phyloP scores from a whole-genome alignment of 805 yeast genomes.

The Yarrowia bubula region DNA sequence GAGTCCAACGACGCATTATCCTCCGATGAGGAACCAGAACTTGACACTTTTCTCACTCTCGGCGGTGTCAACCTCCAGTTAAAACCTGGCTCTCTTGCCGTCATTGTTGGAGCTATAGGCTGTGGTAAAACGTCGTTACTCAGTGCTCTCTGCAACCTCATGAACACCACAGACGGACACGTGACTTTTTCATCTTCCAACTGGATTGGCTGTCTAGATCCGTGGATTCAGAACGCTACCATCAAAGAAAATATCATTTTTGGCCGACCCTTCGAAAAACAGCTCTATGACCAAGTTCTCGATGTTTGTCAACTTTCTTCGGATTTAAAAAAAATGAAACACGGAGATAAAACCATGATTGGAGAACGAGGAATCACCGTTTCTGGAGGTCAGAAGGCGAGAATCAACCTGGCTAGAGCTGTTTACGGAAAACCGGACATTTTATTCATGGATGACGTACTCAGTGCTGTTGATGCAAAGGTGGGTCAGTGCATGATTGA shows the following conservation, averaged over 20 bases:
- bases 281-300: conserved; percentile 53
- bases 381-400: conserved; percentile 89
- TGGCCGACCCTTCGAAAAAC: conserved; percentile 54
- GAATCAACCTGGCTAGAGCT: conserved; percentile 79
- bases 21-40: background rate
- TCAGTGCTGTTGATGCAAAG: conserved; percentile 85
- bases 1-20: background rate
- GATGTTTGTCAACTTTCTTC: conserved; percentile 62
- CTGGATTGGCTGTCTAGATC: conserved; percentile 58
- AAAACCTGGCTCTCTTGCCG: conserved; percentile 59
- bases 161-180: conserved; percentile 55
- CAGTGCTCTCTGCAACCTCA: conserved; percentile 67
- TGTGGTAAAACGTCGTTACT: conserved; percentile 76
- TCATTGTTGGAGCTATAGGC: conserved; percentile 78
- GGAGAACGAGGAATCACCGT: conserved; percentile 88
- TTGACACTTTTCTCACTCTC: conserved; percentile 40
- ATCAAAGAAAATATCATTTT: conserved; percentile 71
- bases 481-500: conserved; percentile 77
- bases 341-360: conserved; percentile 77
- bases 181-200: conserved; percentile 50
- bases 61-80: background rate
- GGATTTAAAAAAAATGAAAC: conserved; percentile 65
- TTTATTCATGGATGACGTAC: conserved; percentile 72
- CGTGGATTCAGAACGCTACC: conserved; percentile 86
- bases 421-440: conserved; percentile 67